Evolutionary conservation across 805 yeast species (phyloP), one percentile per base, ranked within the genome.

Genomic region (Pichia kluyveri): DNA sequence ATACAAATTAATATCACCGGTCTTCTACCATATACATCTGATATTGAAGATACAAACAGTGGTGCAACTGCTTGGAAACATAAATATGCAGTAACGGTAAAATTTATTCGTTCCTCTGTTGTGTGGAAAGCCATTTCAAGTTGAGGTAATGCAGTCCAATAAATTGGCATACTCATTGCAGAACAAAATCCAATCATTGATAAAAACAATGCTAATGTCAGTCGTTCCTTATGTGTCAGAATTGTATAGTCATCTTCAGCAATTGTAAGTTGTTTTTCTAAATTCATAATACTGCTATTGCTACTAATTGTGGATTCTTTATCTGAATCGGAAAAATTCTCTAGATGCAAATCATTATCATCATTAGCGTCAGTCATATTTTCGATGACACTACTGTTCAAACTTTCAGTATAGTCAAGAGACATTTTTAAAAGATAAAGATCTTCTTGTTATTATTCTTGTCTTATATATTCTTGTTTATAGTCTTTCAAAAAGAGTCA

Each of bases 21-120:
- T 44, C 96, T 66, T 56, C 95, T 73, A 0, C 96, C 96, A 42
- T 73, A 54, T 4, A 69, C 59, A 60, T 88, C 96, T 0, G 91
- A 84, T 23, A 86, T 56, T 5, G 80, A 71, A 0, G 87, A 83
- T 60, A 82, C 72, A 15, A 86, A 60, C 1, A 84, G 73, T 0
- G 96, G 96, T 0, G 85, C 65, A 0, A 86, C 49, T 2, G 95
- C 96, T 65, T 88, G 96, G 47, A 83, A 73, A 11, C 86, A 61
- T 45, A 85, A 73, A 56, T 87, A 88, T 0, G 86, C 81, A 1
- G 88, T 89, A 36, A 89, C 83, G 0, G 95, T 78, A 15, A 84
- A 57, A 58, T 87, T 85, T 46, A 81, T 78, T 47, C 70, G 65
- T 46, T 79, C 82, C 42, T 77, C 77, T 3, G 79, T 57, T 6